Base-by-base conservation (phyloP, 179 eudicot genomes). In the Beta macrorhiza region DNA sequence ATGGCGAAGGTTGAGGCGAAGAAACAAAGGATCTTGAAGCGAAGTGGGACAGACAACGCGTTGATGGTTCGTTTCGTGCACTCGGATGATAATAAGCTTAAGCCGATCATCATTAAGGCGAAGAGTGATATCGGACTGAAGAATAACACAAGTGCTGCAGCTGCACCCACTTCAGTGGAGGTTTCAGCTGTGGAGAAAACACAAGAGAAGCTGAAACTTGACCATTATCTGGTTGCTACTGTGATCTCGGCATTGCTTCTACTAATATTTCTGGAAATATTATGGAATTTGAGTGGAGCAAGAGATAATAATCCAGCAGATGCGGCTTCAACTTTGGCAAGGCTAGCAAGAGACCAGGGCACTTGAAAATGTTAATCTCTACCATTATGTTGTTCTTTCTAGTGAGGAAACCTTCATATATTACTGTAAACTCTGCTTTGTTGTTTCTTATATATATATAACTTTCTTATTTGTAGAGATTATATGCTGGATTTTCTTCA, bases 1-100 rank as follows among this genome's bases (percentile, higher is more conserved):
- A n/a, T 78, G 49, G 80, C 80, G 1, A 70, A 82, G 47, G 56
- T 85, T 6, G 85, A 85, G 61, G 85, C 79, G 75, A 82, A 78
- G 75, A 85, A 76, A 51, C 69, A 72, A 9, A 69, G 0, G 77
- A 82, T 85, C 3, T 8, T 81, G 45, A 59, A 78, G n/a, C 58
- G 81, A 19, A 19, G 72, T 72, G 73, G 74, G 65, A 37, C 71
- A n/a, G 81, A 82, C 14, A 80, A 82, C 3, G 78, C 58, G 0
- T 25, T 71, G 37, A 20, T 85, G 73, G 67, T 85, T 64, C 80
- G 78, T 5, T 85, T 85, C 71, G 79, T 14, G 16, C 77, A 75
- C 56, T 59, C 82, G 0, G 47, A 62, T 19, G 74, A 78, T 0
- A 78, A 82, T 47, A 81, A 74, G 49, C 80, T 82, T 4, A 85